Conservation (phyloP, 2,329 filamentous ascomycete species). For the Leptographium lundbergii region DNA sequence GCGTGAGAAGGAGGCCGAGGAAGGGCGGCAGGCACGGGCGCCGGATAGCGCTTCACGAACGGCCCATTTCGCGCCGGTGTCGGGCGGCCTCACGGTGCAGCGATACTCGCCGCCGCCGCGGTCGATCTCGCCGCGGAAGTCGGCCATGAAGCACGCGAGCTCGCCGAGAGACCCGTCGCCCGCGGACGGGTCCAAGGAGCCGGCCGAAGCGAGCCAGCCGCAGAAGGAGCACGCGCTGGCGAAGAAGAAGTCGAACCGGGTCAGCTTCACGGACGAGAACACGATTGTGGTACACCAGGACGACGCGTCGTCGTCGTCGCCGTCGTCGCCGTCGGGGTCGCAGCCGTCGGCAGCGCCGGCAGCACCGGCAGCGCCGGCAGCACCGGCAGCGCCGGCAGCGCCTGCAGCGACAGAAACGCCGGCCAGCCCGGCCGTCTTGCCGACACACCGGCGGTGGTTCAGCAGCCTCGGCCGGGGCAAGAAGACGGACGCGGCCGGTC, state of each 20-base stretch:
- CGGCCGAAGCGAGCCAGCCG: conserved; percentile 10
- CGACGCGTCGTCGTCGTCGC: conserved; percentile 20
- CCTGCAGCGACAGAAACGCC: conserved; percentile 4
- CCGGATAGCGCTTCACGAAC: conserved; percentile 53
- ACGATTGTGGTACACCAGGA: conserved; percentile 39
- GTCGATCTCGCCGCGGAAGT: conserved; percentile 65
- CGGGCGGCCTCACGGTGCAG: conserved; percentile 38
- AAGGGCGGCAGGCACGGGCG: conserved; percentile 13
- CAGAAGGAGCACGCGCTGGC: conserved; percentile 11
- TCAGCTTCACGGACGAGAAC: conserved; percentile 67
- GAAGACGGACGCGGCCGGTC: conserved; percentile 33
- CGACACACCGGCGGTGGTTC: conserved; percentile 35
- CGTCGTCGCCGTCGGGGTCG: not conserved
- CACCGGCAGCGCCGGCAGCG: not conserved
- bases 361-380: conserved; percentile 1
- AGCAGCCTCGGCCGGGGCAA: conserved; percentile 33
- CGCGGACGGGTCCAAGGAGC: conserved; percentile 23
- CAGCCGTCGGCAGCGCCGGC: conserved; percentile 1
- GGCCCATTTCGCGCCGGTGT: conserved; percentile 50
- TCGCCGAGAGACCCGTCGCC: conserved; percentile 40
- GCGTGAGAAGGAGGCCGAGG: conserved; percentile 12
- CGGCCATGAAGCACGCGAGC: conserved; percentile 55
- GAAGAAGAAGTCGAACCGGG: conserved; percentile 54
- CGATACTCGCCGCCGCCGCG: conserved; percentile 56
- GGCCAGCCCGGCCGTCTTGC: not conserved